A percentile compares a stretch with the other conserved stretches of the same genome.
phyloP scores from a whole-genome alignment of 768 basidiomycete species.

The Termitomyces sp. region DNA sequence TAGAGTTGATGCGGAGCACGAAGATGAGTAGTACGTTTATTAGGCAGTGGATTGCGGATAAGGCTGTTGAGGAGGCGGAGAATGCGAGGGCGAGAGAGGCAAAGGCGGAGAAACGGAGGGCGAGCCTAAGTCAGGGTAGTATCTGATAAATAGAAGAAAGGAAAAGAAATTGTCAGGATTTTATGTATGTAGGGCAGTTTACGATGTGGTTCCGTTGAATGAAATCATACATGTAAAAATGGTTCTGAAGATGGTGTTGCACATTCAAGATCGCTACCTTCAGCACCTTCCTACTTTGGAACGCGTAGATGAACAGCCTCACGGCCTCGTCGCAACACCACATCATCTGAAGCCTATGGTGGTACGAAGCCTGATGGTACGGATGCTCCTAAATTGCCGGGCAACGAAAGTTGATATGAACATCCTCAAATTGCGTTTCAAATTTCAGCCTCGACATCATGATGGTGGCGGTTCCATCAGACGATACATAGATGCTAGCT shows the following conservation, averaged over 20 bases:
- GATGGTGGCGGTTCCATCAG: background rate
- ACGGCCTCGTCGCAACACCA: background rate
- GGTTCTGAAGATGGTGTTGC: too few species aligned
- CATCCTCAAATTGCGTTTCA: background rate
- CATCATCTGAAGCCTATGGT: background rate
- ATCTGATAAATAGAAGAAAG: background rate
- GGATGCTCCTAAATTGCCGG: too few species aligned
- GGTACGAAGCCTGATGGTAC: too few species aligned
- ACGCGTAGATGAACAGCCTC: background rate
- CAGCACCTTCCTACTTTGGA: background rate
- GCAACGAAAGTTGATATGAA: too few species aligned
- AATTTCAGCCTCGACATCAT: background rate
- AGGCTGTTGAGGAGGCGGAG: constrained; percentile 5
- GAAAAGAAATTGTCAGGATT: background rate
- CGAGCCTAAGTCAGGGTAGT: constrained; percentile 1
- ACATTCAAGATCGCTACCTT: too few species aligned
- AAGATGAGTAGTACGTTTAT: constrained; percentile 98
- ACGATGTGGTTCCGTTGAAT: too few species aligned
- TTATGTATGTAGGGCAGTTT: background rate
- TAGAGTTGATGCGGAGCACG: constrained; percentile 63
- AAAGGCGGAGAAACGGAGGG: background rate
- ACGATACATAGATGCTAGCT: too few species aligned
- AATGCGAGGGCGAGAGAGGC: constrained; percentile 2
- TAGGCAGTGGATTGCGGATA: constrained; percentile 70
- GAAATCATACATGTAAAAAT: too few species aligned